Evolutionary conservation across 805 yeast genomes (phyloP), one percentile per base, ranked within the genome.

Genomic region (Yamadazyma philogaea): DNA sequence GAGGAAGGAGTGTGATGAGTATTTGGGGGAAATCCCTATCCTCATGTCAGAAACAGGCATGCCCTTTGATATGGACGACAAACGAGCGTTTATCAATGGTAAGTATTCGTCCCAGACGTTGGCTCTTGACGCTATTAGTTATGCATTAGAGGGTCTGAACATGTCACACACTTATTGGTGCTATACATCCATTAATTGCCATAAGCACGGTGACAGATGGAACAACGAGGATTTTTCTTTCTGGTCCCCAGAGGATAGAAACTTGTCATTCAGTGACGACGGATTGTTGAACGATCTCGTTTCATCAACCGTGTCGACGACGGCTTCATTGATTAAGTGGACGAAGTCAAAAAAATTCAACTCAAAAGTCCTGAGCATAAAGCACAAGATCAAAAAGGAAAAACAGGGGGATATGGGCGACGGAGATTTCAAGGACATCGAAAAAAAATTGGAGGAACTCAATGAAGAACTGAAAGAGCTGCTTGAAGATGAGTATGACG

Each of bases 1-100:
- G 67, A 75, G 73, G 41, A 55, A 59, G 16, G 98, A 93, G 57
- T 79, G 88, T 4, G 57, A 64, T 5, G 72, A 72, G 3, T 59
- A 75, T 22, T 61, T 90, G 28, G 97, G 97, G 2, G 39, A 60
- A 7, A 70, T 88, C 7, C 96, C 97, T 0, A 75, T 84, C 7
- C 64, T 91, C 17, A 81, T 93, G 74, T 79, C 95, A 1, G 99
- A 91, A 61, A 89, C 91, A n/a, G 99, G 99, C 5, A 87, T 91
- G 83, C 98, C 99, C 2, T 87, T 84, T 60, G 96, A 93, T 60
- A 87, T 91, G 96, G 90, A 91, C 61, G 72, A 78, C 45, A 87
- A 85, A 56, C 69, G 64, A 37, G 85, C 96, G 0, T 91, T 78
- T 56, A 59, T 61, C 1, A 71, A 70, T 44, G 89, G 90, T 1